Base-by-base conservation (phyloP, 106 monocot genomes). In the Posidonia australis region DNA sequence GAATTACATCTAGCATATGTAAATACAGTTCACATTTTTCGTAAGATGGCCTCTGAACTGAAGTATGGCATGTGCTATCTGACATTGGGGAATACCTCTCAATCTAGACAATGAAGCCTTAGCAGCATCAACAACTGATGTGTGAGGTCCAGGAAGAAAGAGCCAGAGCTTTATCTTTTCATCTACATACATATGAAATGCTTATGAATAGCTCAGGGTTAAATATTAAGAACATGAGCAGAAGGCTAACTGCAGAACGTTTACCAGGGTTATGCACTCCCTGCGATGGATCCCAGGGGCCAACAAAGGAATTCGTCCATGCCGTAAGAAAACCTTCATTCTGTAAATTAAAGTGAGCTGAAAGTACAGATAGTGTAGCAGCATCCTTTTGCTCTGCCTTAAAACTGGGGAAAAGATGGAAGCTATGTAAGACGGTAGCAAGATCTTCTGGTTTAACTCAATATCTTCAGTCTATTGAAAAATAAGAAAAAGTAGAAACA, bases 281-380 rank as follows among this genome's bases (percentile, higher is more conserved):
- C 77, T 96, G 94, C 66, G 94, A 96, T 65, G 94, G 94, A 72
- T 96, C 94, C 94, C 94, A 96, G 20, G 94, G 94, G 63, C 94
- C 94, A 70, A 96, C 86, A 84, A 96, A 96, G 4, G 90, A 90
- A 61, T 90, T 96, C 18, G 94, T 87, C 94, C 94, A 96, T 44
- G 94, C 81, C 57, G 84, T 84, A 54, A 90, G 82, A 76, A 90
- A 87, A 45, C 94, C 94, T 72, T 78, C 86, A 69, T 72, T 86
- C 65, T 87, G 94, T 63, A 96, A 74, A 45, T 78, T 84, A 26
- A 96, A 71, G 62, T 96, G 90, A 20, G 90, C 80, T 30, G 86
- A 76, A 59, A 96, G 74, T 31, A 96, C 76, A 36, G 74, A 56
- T 42, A 42, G 60, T 57, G 81, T 84, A 42, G 80, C 65, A 68